Percentiles rank a stretch among this genome's conserved stretches.
phyloP scores from a whole-genome alignment of 108 stramenopile species.

The Nannochloropsis gaditana region DNA sequence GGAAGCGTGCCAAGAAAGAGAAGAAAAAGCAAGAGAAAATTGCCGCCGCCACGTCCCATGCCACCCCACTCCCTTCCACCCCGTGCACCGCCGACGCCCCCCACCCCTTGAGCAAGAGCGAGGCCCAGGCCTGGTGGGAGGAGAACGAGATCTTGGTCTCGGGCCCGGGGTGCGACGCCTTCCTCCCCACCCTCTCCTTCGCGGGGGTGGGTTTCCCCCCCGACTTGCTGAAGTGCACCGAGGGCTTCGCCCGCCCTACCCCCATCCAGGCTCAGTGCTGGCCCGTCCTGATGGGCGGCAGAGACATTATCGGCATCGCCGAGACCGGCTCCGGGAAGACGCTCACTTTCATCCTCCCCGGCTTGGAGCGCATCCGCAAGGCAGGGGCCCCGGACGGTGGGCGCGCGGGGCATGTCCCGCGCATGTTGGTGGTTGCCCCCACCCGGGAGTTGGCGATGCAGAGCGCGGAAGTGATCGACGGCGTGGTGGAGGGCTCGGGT shows the following conservation, averaged over 20 bases:
- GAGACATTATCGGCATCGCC: constrained; percentile 88
- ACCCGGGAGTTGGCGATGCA: constrained; percentile 98
- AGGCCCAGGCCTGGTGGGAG: constrained; percentile 64
- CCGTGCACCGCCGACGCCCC: constrained; percentile 31
- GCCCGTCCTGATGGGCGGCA: constrained; percentile 61
- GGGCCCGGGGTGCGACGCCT: constrained; percentile 44
- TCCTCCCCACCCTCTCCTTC: constrained; percentile 53
- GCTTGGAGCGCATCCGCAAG: constrained; percentile 64
- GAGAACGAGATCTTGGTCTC: constrained; percentile 72
- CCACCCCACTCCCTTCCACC: constrained; percentile 22
- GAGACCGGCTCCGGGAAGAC: constrained; percentile 96
- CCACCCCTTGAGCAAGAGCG: constrained; percentile 3
- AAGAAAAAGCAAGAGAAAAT: constrained; percentile 38
- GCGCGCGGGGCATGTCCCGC: constrained; percentile 54
- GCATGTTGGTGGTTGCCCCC: constrained; percentile 90
- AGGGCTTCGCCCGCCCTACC: constrained; percentile 74
- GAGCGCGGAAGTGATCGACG: constrained; percentile 77
- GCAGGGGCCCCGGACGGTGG: not conserved
- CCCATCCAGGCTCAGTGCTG: constrained; percentile 97
- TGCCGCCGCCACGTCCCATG: constrained; percentile 31
- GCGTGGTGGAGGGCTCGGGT: constrained; percentile 65
- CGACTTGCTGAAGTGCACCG: constrained; percentile 49
- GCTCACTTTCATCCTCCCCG: constrained; percentile 88
- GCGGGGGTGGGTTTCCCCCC: constrained; percentile 60
- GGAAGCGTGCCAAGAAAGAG: constrained; percentile 36